A percentile compares a stretch with the other conserved stretches of the same genome.
phyloP scores from a whole-genome alignment of 306 rosid genomes.

The Abrus pulchellus region DNA sequence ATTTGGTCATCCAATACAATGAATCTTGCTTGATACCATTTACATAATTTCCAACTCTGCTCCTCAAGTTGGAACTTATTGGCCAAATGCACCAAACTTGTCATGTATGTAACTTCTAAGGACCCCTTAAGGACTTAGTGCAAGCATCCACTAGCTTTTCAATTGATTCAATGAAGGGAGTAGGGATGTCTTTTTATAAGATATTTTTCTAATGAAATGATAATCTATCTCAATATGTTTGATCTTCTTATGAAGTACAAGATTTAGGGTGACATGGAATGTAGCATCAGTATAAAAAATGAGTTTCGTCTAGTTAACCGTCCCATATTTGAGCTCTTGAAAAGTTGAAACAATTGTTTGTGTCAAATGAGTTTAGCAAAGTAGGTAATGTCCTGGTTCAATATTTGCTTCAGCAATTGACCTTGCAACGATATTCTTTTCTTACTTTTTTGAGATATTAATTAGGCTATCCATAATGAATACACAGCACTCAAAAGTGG shows the following conservation, averaged over 20 bases:
- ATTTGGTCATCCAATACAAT: not conserved
- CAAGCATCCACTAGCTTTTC: not conserved
- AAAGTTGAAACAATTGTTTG: not conserved
- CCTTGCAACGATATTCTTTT: not conserved
- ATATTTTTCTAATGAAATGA: not conserved
- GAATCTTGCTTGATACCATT: not conserved
- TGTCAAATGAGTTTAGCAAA: not conserved
- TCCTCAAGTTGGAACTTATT: not conserved
- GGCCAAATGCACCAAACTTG: slow-evolving; percentile 1
- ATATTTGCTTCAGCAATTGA: not conserved
- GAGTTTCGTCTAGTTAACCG: not conserved
- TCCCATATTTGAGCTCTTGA: slow-evolving; percentile 20
- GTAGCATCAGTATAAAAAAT: not conserved
- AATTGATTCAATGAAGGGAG: not conserved
- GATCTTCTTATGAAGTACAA: not conserved
- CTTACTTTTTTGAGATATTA: not conserved
- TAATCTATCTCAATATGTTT: not conserved
- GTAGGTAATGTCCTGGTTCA: not conserved
- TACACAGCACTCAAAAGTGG: not conserved
- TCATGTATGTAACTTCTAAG: not conserved
- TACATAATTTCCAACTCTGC: not conserved
- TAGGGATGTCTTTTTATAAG: not conserved
- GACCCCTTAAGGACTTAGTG: not conserved
- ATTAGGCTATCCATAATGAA: not conserved
- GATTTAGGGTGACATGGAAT: not conserved